Evolutionary conservation across 768 basidiomycete genomes (phyloP).

Genomic region (Leucocoprinus birnbaumii): DNA sequence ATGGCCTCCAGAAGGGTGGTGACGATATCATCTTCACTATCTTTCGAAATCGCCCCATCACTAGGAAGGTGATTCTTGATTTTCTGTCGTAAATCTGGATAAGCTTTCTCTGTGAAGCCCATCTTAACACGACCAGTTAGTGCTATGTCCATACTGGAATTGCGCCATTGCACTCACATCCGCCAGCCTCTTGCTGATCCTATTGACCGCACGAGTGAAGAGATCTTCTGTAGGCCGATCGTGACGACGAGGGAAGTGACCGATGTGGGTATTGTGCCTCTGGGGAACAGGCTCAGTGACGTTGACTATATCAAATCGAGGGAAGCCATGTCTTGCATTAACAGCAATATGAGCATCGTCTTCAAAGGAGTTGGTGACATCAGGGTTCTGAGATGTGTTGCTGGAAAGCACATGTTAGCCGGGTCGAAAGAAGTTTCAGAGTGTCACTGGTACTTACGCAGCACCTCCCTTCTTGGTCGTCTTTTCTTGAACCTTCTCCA

Average conservation of each 20-base stretch:
- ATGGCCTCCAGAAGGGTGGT: conserved; percentile 61
- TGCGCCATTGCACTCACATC: conserved; percentile 46
- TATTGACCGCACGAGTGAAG: conserved; percentile 37
- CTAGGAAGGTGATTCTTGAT: conserved; percentile 47
- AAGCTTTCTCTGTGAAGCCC: conserved; percentile 64
- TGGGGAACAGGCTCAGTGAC: conserved; percentile 30
- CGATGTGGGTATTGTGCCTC: conserved; percentile 39
- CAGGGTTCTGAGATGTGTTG: not conserved
- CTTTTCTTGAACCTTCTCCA: conserved; percentile 32
- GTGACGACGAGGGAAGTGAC: conserved; percentile 28
- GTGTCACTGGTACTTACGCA: conserved; percentile 7
- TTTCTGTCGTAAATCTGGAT: conserved; percentile 49
- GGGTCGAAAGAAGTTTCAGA: not conserved
- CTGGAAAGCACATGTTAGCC: not conserved
- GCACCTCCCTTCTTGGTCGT: conserved; percentile 15
- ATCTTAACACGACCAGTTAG: conserved; percentile 42
- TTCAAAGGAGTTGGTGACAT: not conserved
- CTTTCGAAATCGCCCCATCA: conserved; percentile 42
- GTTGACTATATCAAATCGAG: conserved; percentile 61
- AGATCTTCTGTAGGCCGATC: conserved; percentile 28
- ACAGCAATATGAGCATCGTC: conserved; percentile 41
- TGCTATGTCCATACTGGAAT: not conserved
- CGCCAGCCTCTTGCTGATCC: conserved; percentile 56
- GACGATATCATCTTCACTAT: conserved; percentile 63
- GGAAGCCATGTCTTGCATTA: conserved; percentile 57